phyloP scores from a whole-genome alignment of 352 stramenopile species.

The Pythium sukuiense region DNA sequence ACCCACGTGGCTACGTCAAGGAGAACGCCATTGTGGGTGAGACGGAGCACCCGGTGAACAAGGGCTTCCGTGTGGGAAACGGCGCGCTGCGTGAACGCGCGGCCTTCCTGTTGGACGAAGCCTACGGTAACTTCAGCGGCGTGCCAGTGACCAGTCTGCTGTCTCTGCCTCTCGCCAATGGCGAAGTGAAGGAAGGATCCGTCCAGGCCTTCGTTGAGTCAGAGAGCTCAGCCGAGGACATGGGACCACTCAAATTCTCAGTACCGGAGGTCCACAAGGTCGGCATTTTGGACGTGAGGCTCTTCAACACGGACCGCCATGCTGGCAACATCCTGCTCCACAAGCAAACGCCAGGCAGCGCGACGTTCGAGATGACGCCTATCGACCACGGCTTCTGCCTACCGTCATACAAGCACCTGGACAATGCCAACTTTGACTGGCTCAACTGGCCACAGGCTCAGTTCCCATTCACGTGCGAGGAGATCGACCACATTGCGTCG shows the following conservation, averaged over 20 bases:
- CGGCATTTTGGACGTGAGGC: conserved; percentile 82
- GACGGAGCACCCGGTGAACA: conserved; percentile 82
- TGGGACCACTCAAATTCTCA: conserved; percentile 84
- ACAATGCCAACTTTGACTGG: conserved; percentile 86
- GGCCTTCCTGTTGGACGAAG: conserved; percentile 78
- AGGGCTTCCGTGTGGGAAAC: conserved; percentile 86
- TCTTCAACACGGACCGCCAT: conserved; percentile 90
- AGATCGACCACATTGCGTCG: conserved; percentile 75
- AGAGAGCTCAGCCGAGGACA: conserved; percentile 86
- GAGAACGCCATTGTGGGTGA: conserved; percentile 75
- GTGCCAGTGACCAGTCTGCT: conserved; percentile 84
- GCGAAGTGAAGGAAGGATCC: conserved; percentile 79
- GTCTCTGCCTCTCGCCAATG: conserved; percentile 44
- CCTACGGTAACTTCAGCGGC: conserved; percentile 79
- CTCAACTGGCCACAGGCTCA: conserved; percentile 87
- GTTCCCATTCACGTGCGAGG: conserved; percentile 78
- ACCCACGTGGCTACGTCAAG: conserved; percentile 94
- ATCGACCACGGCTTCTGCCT: conserved; percentile 90
- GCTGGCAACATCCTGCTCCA: conserved; percentile 85
- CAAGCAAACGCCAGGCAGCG: conserved; percentile 38
- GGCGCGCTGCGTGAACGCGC: conserved; percentile 82
- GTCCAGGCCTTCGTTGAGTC: conserved; percentile 83
- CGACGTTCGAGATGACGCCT: conserved; percentile 81
- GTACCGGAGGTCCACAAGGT: conserved; percentile 89
- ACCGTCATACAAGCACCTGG: conserved; percentile 79